Evolutionary conservation across 805 yeast species (phyloP), one percentile per base, ranked within the genome.

Genomic region (Nakazawaea ernobii): DNA sequence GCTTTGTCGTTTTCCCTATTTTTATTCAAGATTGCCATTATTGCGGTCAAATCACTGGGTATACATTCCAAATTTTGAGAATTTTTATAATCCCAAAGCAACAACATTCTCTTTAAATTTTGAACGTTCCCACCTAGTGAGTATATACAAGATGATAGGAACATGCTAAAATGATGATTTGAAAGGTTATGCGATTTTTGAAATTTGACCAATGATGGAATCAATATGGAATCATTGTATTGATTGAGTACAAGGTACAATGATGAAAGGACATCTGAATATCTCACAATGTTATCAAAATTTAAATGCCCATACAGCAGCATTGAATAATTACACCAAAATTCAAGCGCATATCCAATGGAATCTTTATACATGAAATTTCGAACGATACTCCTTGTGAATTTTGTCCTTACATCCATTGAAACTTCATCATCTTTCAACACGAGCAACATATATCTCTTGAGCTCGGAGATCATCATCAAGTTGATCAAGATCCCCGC

Each of bases 1-100:
- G 70, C 69, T n/a, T 48, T 35, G 0, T 49, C 49, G 43, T 45
- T 60, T 29, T 56, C 51, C 8, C 49, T 45, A 14, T 51, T 53
- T 28, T 52, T 55, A 45, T 58, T 50, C 39, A 56, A 59, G 1
- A 58, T 32, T 42, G 54, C 53, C 55, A 49, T 43, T 10, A 17
- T 10, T 35, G 33, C 9, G 6, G 46, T 38, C 24, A 49, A 41
- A 42, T 49, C 52, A 20, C 26, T n/a, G 32, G 49, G 48, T 15
- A 37, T 11, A 8, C 38, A 10, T 11, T 30, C 38, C 4, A 45
- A 24, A 17, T 28, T 28, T 3, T 45, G 7, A 3, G 4, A n/a
- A 3, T 15, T 2, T 39, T 49, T 49, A 30, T 30, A 45, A 9
- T 49, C 30, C 43, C 43, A 42, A n/a, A 49, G 4, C 5, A 14